Conservation (phyloP, 208 protist genomes). For the Acanthamoeba rhysodes region DNA sequence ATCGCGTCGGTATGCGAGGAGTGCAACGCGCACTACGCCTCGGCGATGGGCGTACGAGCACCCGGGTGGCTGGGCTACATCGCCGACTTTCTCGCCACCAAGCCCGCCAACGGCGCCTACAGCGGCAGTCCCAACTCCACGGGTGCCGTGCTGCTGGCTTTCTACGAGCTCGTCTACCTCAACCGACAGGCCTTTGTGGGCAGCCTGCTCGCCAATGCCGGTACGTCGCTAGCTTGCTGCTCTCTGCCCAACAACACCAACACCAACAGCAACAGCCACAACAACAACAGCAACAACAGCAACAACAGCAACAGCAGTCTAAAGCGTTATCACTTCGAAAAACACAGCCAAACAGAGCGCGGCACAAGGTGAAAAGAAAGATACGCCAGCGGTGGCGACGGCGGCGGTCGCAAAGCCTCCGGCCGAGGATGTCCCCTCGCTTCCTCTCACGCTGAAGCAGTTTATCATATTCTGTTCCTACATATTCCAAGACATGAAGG, state of each 20-base stretch:
- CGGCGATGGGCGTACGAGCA: neutral
- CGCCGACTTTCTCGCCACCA: neutral
- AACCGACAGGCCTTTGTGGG: conserved; percentile 52
- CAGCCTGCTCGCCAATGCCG: conserved; percentile 22
- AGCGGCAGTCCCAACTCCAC: conserved; percentile 46
- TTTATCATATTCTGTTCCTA: conserved; percentile 71
- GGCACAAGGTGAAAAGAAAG: no score
- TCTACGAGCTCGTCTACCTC: conserved; percentile 70
- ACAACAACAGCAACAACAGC: no score
- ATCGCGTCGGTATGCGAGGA: conserved; percentile 49
- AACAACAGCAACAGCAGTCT: no score
- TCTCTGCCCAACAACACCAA: no score
- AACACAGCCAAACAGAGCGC: neutral
- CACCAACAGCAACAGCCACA: no score
- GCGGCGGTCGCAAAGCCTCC: neutral
- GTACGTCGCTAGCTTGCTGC: neutral
- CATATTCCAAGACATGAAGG: conserved; percentile 67
- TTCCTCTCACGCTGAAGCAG: conserved; percentile 34
- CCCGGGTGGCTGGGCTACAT: conserved; percentile 25
- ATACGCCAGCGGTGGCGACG: neutral
- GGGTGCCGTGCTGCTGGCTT: conserved; percentile 49
- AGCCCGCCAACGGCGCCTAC: conserved; percentile 27
- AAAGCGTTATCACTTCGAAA: no score
- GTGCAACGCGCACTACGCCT: conserved; percentile 44
- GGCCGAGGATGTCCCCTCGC: neutral